Evolutionary conservation across 2,329 filamentous ascomycete species (phyloP).

Genomic region (Ceratocystis smalleyi): DNA sequence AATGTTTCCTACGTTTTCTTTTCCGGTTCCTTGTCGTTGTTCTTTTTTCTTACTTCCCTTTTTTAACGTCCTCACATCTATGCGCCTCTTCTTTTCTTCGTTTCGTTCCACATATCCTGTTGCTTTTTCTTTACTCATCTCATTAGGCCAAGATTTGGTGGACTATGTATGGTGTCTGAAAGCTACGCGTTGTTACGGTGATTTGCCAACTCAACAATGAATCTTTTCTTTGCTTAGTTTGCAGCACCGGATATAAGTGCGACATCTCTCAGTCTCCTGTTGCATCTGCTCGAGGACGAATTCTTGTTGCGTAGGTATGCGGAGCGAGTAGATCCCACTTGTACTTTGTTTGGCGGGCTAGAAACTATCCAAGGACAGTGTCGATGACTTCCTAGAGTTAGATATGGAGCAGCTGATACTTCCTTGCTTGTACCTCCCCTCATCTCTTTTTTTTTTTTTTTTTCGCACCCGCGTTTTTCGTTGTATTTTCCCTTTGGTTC

Average conservation of each 20-base stretch:
- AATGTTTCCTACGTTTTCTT: not conserved
- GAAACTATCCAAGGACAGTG: not conserved
- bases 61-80: not conserved
- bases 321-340: not conserved
- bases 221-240: not conserved
- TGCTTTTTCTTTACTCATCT: not conserved
- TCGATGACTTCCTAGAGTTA: slow-evolving; percentile 3
- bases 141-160: not conserved
- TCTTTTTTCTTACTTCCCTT: not conserved
- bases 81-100: not conserved
- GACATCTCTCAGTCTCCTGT: not conserved
- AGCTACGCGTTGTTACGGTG: not conserved
- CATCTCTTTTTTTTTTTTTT: slow-evolving; percentile 16
- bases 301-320: not conserved
- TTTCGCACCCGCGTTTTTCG: not conserved
- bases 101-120: slow-evolving; percentile 1
- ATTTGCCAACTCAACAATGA: not conserved
- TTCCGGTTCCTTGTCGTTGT: not conserved
- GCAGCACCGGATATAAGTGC: not conserved
- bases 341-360: slow-evolving; percentile 6
- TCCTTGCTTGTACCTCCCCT: slow-evolving; percentile 14
- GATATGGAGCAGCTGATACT: slow-evolving; percentile 9
- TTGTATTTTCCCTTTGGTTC: not conserved
- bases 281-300: not conserved
- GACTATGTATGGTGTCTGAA: not conserved